phyloP scores from a whole-genome alignment of 768 basidiomycete species.

The Chalciporus pseudorubinellus region DNA sequence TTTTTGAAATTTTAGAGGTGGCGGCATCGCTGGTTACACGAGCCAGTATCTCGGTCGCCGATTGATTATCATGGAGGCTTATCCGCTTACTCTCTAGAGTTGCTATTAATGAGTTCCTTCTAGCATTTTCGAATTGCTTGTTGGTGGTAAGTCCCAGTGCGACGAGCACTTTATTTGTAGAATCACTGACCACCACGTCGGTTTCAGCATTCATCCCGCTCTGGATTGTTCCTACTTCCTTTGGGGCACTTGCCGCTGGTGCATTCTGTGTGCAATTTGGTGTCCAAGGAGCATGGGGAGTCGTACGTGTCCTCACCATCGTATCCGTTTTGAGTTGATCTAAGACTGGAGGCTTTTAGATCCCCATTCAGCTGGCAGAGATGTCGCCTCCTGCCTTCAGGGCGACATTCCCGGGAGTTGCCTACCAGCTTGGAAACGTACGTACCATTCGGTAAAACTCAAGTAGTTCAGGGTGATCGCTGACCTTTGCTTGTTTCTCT shows the following conservation, averaged over 20 bases:
- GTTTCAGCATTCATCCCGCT: constrained; percentile 60
- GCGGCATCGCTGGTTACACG: constrained; percentile 64
- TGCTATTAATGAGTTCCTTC: background rate
- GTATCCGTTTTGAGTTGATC: background rate
- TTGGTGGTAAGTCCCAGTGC: constrained; percentile 20
- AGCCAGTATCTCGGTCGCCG: constrained; percentile 81
- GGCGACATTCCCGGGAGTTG: constrained; percentile 82
- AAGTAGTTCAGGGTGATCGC: background rate
- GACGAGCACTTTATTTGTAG: background rate
- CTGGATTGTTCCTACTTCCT: constrained; percentile 77
- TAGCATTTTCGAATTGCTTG: constrained; percentile 26
- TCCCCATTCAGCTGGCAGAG: constrained; percentile 80
- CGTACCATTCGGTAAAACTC: constrained; percentile 1
- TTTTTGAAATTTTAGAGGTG: constrained; percentile 40
- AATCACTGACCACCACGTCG: background rate
- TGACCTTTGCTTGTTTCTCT: background rate
- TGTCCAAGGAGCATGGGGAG: constrained; percentile 90
- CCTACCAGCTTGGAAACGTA: constrained; percentile 79
- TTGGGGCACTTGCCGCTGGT: constrained; percentile 70
- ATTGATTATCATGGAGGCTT: constrained; percentile 63
- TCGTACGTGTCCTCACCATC: constrained; percentile 44
- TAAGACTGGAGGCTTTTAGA: constrained; percentile 25
- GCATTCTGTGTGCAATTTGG: constrained; percentile 87
- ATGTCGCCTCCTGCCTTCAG: constrained; percentile 88
- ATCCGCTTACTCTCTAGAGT: too few species aligned